Evolutionary conservation across 2,329 filamentous ascomycete genomes (phyloP), one percentile per base, ranked within the genome.

Genomic region (Botryotinia narcissicola): DNA sequence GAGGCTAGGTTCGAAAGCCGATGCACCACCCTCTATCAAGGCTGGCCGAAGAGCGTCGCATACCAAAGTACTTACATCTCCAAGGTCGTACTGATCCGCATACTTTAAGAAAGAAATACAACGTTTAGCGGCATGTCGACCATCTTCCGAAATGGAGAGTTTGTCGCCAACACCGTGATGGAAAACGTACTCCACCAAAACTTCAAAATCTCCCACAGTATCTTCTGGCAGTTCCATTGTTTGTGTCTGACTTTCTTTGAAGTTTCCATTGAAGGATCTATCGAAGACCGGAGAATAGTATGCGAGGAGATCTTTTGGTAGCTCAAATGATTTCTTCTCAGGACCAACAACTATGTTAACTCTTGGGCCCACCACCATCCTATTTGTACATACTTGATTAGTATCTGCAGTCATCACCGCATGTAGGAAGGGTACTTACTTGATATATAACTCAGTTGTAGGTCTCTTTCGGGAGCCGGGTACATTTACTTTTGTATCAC

Each of bases 241-340:
- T 48, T 77, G 73, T 1, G 69, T 72, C 48, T 73, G 32, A 0
- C 46, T 57, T 46, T 78, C 74, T 5, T n/a, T 44, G 42, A 75
- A 75, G 1, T 3, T n/a, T 22, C 75, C 71, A 35, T 75, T 75
- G 59, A 78, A 76, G 57, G 64, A 72, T 12, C 67, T 32, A 25
- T 75, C 68, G 12, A 78, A 78, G 35, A 74, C 73, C 4, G 59
- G 32, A 1, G 71, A 77, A n/a, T 75, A 75, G 61, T 78, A 42
- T 46, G 70, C 74, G 0, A 77, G 42, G 12, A 78, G 69, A 2
- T 54, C 22, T 48, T 74, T 77, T 6, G 75, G 75, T 20, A 78
- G 46, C 1, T 14, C 46, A 40, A 73, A 77, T 22, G 71, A 57
- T 37, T 75, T 75, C 61, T 73, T 75, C 7, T 73, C n/a, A 3